Percentiles rank a stretch among this genome's conserved stretches.
These are phyloP conservation scores for Rutstroemia sp. DNA, from an alignment of 2,329 filamentous ascomycete genomes.

Conservation along the genomic window DNA sequence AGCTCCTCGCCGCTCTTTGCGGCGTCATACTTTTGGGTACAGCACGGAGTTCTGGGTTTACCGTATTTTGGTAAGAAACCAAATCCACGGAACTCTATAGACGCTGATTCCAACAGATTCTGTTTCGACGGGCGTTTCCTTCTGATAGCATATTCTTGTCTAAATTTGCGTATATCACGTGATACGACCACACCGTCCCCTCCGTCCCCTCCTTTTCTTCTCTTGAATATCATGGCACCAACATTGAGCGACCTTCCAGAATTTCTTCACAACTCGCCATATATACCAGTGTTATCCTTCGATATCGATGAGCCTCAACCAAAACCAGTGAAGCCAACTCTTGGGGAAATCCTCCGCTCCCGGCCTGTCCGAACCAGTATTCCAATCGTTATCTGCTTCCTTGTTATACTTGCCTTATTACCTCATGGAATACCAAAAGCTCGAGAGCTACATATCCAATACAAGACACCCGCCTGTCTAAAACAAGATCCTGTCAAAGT, in stretches of 20 bases:
- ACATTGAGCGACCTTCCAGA: slow-evolving; percentile 14
- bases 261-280: slow-evolving; percentile 25
- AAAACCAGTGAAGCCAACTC: slow-evolving; percentile 22
- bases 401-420: slow-evolving; percentile 2
- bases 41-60: too few species aligned
- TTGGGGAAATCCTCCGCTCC: slow-evolving; percentile 32
- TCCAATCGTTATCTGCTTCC: slow-evolving; percentile 4
- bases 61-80: too few species aligned
- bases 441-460: not conserved
- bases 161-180: not conserved
- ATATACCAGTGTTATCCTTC: slow-evolving; percentile 7
- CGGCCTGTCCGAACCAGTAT: slow-evolving; percentile 29
- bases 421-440: not conserved
- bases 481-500: slow-evolving; percentile 5
- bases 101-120: too few species aligned
- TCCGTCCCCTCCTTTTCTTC: not conserved
- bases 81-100: too few species aligned
- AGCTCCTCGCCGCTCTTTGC: too few species aligned
- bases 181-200: not conserved
- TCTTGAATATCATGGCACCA: not conserved
- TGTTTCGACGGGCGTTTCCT: too few species aligned
- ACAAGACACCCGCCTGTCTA: slow-evolving; percentile 3
- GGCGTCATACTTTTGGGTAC: too few species aligned
- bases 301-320: slow-evolving; percentile 4
- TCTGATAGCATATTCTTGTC: too few species aligned